These are phyloP conservation scores for Mycena floridula DNA, from an alignment of 768 basidiomycete species.

Conservation along the genomic window DNA sequence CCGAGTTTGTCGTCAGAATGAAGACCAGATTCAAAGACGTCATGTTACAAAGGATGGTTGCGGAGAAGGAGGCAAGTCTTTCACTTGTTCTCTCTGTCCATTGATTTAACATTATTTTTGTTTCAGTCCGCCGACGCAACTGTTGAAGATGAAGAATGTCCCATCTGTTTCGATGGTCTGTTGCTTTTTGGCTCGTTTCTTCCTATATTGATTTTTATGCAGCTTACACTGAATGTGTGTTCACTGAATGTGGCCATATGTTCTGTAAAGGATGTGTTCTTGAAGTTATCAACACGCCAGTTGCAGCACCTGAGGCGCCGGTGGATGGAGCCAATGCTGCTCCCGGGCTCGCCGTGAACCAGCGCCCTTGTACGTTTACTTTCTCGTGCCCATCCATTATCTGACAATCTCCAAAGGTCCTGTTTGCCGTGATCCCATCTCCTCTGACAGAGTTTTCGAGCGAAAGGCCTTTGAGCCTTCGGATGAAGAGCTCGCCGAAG, in stretches of 20 bases:
- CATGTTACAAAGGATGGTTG: conserved; percentile 36
- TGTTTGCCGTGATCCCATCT: conserved; percentile 51
- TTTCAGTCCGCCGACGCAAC: conserved; percentile 39
- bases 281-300: conserved; percentile 38
- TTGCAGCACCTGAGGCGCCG: conserved; percentile 23
- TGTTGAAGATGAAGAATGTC: conserved; percentile 54
- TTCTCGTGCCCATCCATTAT: neutral
- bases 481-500: conserved; percentile 32
- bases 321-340: conserved; percentile 21
- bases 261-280: conserved; percentile 60
- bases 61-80: conserved; percentile 45
- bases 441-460: conserved; percentile 40
- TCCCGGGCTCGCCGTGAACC: conserved; percentile 29
- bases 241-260: conserved; percentile 55
- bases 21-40: conserved; percentile 37
- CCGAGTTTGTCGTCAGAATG: conserved; percentile 45
- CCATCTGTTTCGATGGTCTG: conserved; percentile 53
- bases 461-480: conserved; percentile 58
- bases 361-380: conserved; percentile 43
- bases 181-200: too few relatives aligned
- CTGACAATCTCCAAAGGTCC: conserved; percentile 36
- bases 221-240: conserved; percentile 39
- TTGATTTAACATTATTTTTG: neutral
- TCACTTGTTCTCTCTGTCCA: neutral
- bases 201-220: neutral